Percentiles rank a stretch among this genome's conserved stretches.
phyloP scores from a whole-genome alignment of 495 filamentous ascomycete genomes.

The Astrocystis sublimbata region DNA sequence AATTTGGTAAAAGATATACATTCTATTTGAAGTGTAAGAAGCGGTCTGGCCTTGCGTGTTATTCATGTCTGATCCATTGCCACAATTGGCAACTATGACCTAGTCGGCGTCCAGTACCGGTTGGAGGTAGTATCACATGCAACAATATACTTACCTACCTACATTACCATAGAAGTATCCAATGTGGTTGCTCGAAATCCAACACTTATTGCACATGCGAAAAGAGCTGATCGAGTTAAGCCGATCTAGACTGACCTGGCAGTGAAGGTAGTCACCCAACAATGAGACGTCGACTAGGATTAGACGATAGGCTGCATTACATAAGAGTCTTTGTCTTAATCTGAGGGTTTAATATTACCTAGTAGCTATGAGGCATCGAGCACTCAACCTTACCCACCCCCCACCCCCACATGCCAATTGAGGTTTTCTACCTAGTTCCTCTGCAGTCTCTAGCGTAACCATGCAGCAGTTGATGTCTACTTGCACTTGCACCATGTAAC shows the following conservation, averaged over 20 bases:
- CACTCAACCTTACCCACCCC: background rate
- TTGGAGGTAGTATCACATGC: background rate
- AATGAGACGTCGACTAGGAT: no score
- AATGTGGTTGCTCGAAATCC: background rate
- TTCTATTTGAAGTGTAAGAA: background rate
- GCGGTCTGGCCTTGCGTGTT: background rate
- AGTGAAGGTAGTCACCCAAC: no score
- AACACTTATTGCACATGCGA: constrained; percentile 3
- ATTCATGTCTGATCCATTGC: background rate
- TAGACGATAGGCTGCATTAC: background rate
- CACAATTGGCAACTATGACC: background rate
- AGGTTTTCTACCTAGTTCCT: background rate
- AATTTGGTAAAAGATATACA: background rate
- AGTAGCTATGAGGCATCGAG: background rate
- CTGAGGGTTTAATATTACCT: background rate
- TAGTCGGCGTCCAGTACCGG: background rate
- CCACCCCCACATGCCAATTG: background rate
- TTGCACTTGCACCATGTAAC: no score
- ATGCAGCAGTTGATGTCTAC: no score
- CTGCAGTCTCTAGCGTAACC: background rate
- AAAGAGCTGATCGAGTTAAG: background rate
- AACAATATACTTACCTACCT: no score
- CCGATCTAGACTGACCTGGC: background rate
- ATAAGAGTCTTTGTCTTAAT: background rate
- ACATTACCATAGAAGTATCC: no score